A percentile compares a stretch with the other conserved stretches of the same genome.
Evolutionary conservation across 2,329 filamentous ascomycete species (phyloP).

Genomic region (Monilinia polystroma): DNA sequence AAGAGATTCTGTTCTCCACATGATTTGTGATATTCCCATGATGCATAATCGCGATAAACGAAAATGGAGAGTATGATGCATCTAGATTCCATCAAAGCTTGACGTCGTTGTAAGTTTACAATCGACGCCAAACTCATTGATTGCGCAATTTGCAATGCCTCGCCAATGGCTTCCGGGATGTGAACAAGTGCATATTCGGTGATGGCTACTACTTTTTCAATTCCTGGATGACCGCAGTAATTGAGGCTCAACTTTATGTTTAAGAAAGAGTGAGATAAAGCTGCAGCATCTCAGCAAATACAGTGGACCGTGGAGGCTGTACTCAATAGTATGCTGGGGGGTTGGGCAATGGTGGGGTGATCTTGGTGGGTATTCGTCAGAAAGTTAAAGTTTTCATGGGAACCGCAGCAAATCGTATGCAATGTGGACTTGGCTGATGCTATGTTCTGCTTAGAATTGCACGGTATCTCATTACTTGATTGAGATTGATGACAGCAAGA

Average conservation of each 20-base stretch:
- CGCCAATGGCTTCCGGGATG: not conserved
- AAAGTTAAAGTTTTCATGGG: not conserved
- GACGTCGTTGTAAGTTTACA: not conserved
- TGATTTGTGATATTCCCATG: not conserved
- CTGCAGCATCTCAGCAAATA: not conserved
- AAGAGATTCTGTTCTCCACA: not conserved
- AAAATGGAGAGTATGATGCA: not conserved
- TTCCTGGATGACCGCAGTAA: not conserved
- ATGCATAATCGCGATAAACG: not conserved
- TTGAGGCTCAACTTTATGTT: not conserved
- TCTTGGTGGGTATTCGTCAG: not conserved
- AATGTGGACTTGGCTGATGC: constrained; percentile 14
- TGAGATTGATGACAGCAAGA: not conserved
- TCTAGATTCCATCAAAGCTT: not conserved
- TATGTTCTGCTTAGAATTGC: not conserved
- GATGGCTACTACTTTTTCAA: not conserved
- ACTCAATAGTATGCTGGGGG: not conserved
- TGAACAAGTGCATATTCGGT: not conserved
- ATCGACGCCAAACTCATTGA: not conserved
- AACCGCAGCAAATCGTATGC: not conserved
- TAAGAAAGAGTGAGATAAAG: not conserved
- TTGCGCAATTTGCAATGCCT: not conserved
- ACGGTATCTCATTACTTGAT: constrained; percentile 6
- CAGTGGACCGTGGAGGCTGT: not conserved
- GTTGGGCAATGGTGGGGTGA: not conserved